Percentiles rank a stretch among this genome's conserved stretches.
Evolutionary conservation across 768 basidiomycete species (phyloP).

Genomic region (Albatrellus ellisii): DNA sequence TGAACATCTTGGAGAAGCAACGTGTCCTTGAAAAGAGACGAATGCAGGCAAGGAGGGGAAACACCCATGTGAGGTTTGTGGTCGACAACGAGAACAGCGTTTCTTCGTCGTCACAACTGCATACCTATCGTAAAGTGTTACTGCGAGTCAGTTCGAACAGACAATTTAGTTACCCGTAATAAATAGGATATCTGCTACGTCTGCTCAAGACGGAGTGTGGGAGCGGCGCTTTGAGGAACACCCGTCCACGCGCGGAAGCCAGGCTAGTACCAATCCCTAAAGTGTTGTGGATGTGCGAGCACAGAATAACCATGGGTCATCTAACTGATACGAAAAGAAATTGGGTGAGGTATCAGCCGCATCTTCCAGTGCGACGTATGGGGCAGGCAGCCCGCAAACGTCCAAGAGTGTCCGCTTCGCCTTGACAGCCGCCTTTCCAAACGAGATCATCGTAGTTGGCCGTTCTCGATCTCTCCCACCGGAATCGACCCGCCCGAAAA

Average conservation of each 20-base stretch:
- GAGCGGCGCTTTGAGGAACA: slow-evolving; percentile 33
- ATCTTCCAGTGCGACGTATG: slow-evolving; percentile 22
- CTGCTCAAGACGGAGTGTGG: slow-evolving; percentile 28
- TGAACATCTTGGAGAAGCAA: neutral
- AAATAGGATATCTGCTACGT: slow-evolving; percentile 35
- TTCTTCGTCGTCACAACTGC: slow-evolving; percentile 46
- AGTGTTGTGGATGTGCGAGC: neutral
- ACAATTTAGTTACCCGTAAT: slow-evolving; percentile 23
- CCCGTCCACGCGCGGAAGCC: slow-evolving; percentile 37
- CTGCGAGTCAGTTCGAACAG: neutral
- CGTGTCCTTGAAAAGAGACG: neutral
- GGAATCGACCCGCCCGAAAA: slow-evolving; percentile 35
- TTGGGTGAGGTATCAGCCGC: slow-evolving; percentile 28
- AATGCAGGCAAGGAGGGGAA: neutral
- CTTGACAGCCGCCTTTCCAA: slow-evolving; percentile 26
- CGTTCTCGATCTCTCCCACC: slow-evolving; percentile 27
- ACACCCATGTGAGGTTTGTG: slow-evolving; percentile 19
- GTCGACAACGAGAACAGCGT: slow-evolving; percentile 23
- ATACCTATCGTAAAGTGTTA: slow-evolving; percentile 14
- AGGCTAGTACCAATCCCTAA: slow-evolving; percentile 33
- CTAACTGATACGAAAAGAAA: slow-evolving; percentile 27
- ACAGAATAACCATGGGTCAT: neutral
- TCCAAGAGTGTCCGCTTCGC: slow-evolving; percentile 25
- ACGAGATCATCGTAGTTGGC: slow-evolving; percentile 37
- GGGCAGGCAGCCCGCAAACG: slow-evolving; percentile 29